Base-by-base conservation (phyloP, 2,329 filamentous ascomycete species). In the Teratosphaeria gauchensis region DNA sequence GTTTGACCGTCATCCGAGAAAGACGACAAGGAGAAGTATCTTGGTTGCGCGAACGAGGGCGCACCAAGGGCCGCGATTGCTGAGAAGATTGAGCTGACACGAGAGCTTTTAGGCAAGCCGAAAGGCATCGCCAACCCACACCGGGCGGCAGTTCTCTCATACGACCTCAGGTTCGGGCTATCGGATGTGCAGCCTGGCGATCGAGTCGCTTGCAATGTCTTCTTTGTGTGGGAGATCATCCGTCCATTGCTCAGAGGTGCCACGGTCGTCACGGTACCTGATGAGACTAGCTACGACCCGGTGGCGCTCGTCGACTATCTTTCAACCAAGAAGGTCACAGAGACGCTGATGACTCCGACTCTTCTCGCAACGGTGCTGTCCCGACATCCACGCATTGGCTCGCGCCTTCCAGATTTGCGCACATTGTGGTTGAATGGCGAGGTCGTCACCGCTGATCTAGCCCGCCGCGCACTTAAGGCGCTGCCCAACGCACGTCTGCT, bases 141-240 rank as follows among this genome's bases (percentile, higher is more conserved):
- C 71, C 79, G 83, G 66, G 88, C 88, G 16, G 79, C 88, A 0
- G 85, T 92, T 1, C 80, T 82, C 31, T 92, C 88, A 6, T 92
- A 92, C 69, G 78, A 89, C 65, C 72, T 90, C 62, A 78, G 89
- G 71, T 92, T 92, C 67, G 77, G 75, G 9, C 72, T 92, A 54
- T 87, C 84, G 63, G 85, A 92, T 69, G 76, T 90, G 2, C 74
- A 80, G 19, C 85, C 85, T 0, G 88, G 88, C 16, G 89, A 91
- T 65, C 82, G 89, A 6, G 88, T 92, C 11, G 89, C 89, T n/a
- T 92, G 88, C 75, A 92, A 92, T 76, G 89, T 92, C 60, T 92
- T 92, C 72, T 92, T 92, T 69, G 80, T 92, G 53, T 92, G 89
- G 89, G 89, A 92, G 71, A 91, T 92, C 58, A 72, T 92, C 57